A percentile compares a stretch with the other conserved stretches of the same genome.
phyloP scores from a whole-genome alignment of 2,329 filamentous ascomycete species.

The Fusarium irregulare region DNA sequence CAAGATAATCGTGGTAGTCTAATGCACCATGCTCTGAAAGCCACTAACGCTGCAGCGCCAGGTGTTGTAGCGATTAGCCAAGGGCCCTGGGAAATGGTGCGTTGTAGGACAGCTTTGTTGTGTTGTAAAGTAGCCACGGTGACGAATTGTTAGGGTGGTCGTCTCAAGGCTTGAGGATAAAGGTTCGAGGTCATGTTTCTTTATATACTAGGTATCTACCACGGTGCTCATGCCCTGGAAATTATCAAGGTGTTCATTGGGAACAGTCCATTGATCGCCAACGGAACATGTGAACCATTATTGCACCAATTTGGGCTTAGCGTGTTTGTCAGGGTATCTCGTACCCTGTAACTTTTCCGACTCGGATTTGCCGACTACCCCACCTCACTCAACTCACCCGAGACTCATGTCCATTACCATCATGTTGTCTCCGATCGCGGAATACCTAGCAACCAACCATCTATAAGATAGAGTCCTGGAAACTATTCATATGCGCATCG shows the following conservation, averaged over 20 bases:
- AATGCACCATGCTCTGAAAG: neutral
- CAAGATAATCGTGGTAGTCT: neutral
- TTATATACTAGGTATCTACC: neutral
- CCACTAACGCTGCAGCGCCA: neutral
- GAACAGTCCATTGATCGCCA: neutral
- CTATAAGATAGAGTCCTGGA: neutral
- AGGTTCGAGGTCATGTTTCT: neutral
- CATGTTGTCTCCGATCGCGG: neutral
- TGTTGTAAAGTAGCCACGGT: neutral
- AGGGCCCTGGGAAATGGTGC: neutral
- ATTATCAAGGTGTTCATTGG: neutral
- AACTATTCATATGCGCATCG: neutral
- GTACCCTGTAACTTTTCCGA: neutral
- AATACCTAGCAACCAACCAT: neutral
- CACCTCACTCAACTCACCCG: neutral
- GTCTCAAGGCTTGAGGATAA: accelerated
- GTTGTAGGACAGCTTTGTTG: neutral
- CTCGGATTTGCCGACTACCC: neutral
- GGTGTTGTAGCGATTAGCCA: neutral
- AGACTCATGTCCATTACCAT: neutral
- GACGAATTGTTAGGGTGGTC: neutral
- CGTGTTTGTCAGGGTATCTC: neutral
- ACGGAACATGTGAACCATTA: accelerated
- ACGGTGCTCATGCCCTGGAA: neutral
- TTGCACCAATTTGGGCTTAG: neutral